A percentile compares a stretch with the other conserved stretches of the same genome.
These are phyloP conservation scores for Citropsis articulata DNA, from an alignment of 345 rosid genomes.

Conservation along the genomic window DNA sequence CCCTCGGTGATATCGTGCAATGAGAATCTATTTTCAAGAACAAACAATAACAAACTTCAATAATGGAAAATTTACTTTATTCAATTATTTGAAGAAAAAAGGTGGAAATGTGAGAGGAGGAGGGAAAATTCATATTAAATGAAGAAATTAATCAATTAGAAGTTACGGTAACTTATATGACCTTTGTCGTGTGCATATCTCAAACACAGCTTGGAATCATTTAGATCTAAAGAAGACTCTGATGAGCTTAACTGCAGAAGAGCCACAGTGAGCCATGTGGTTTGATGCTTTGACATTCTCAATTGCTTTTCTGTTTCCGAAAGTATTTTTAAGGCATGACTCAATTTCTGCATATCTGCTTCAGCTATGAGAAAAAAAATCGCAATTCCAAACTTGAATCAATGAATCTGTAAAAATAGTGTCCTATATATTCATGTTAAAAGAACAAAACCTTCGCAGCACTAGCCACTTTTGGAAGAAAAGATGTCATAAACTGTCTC, in stretches of 20 bases:
- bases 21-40: slow-evolving; percentile 38
- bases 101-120: not conserved
- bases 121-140: not conserved
- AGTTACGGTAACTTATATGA: slow-evolving; percentile 14
- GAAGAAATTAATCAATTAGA: not conserved
- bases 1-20: slow-evolving; percentile 51
- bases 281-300: slow-evolving; percentile 85
- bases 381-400: not conserved
- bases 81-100: not conserved
- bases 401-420: not conserved
- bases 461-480: not conserved
- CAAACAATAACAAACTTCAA: slow-evolving; percentile 8
- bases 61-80: not conserved
- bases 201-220: slow-evolving; percentile 40
- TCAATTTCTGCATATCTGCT: slow-evolving; percentile 65
- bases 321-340: slow-evolving; percentile 77
- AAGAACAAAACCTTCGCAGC: not conserved
- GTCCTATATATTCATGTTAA: not conserved
- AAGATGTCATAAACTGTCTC: not conserved
- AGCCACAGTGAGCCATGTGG: slow-evolving; percentile 96
- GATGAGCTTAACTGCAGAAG: slow-evolving; percentile 75
- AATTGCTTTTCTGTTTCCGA: slow-evolving; percentile 93
- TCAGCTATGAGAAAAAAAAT: slow-evolving; percentile 52
- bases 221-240: slow-evolving; percentile 48
- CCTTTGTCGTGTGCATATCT: slow-evolving; percentile 53